Percentiles rank a stretch among this genome's conserved stretches.
These are phyloP conservation scores for Fusarium albosuccineum DNA, from an alignment of 2,329 filamentous ascomycete species.

Conservation along the genomic window DNA sequence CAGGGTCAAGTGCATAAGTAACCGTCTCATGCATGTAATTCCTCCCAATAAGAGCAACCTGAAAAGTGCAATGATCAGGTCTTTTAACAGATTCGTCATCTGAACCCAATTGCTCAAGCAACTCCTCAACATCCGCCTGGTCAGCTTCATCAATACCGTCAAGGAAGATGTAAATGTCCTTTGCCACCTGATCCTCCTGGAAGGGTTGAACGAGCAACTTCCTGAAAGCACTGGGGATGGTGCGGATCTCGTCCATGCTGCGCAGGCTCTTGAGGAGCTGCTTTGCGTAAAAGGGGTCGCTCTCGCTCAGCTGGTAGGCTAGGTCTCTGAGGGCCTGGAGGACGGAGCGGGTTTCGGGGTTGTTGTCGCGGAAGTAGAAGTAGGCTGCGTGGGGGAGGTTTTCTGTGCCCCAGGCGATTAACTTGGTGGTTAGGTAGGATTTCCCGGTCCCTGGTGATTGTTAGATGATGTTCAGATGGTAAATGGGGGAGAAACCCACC, in stretches of 20 bases:
- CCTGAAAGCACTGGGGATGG: slow-evolving; percentile 59
- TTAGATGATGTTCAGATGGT: neutral
- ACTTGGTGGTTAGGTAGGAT: slow-evolving; percentile 58
- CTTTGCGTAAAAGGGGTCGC: slow-evolving; percentile 60
- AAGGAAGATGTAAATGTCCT: slow-evolving; percentile 58
- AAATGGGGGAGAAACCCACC: slow-evolving; percentile 42
- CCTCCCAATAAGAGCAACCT: slow-evolving; percentile 58
- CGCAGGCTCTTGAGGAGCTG: slow-evolving; percentile 52
- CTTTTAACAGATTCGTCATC: slow-evolving; percentile 38
- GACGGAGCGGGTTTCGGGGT: slow-evolving; percentile 60
- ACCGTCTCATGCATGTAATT: slow-evolving; percentile 58
- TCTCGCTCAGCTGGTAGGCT: slow-evolving; percentile 61
- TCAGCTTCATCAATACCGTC: slow-evolving; percentile 63
- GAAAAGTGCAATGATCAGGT: slow-evolving; percentile 44
- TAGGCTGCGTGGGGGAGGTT: slow-evolving; percentile 55
- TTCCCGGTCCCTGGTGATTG: slow-evolving; percentile 56
- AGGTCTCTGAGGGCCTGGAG: slow-evolving; percentile 60
- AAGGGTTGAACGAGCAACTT: slow-evolving; percentile 57
- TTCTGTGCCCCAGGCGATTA: slow-evolving; percentile 57
- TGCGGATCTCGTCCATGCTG: slow-evolving; percentile 57
- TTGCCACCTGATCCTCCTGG: slow-evolving; percentile 48
- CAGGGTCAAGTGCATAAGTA: slow-evolving; percentile 50
- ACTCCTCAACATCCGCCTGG: slow-evolving; percentile 52
- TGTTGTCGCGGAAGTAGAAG: slow-evolving; percentile 63
- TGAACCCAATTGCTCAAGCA: slow-evolving; percentile 53